These are phyloP conservation scores for Boletus barrowsii DNA, from an alignment of 768 basidiomycete genomes.

Conservation along the genomic window DNA sequence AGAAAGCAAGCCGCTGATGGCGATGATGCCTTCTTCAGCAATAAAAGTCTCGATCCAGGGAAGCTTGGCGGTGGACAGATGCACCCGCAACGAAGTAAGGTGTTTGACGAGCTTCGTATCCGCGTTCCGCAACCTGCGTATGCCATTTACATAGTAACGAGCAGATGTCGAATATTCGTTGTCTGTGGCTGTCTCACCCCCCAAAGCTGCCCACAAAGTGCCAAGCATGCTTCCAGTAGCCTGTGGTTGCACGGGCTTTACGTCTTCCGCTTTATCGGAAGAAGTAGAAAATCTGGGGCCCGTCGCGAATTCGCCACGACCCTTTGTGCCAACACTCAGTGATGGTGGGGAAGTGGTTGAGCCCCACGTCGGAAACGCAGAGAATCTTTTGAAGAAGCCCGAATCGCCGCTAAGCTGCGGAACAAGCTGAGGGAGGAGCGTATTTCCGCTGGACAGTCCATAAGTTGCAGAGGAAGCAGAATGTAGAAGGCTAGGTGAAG, in stretches of 20 bases:
- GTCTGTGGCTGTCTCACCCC: constrained; percentile 40
- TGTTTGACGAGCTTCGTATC: constrained; percentile 70
- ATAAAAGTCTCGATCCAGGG: constrained; percentile 77
- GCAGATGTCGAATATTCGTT: constrained; percentile 47
- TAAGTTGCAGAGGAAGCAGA: constrained; percentile 47
- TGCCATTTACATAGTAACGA: constrained; percentile 59
- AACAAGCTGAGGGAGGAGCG: constrained; percentile 61
- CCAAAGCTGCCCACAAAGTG: constrained; percentile 73
- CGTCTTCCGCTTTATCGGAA: constrained; percentile 28
- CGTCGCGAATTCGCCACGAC: constrained; percentile 38
- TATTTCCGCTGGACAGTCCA: constrained; percentile 54
- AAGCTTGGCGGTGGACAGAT: constrained; percentile 78
- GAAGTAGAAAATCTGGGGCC: constrained; percentile 22
- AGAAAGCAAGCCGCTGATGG: constrained; percentile 55
- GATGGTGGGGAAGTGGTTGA: constrained; percentile 35
- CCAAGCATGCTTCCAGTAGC: constrained; percentile 74
- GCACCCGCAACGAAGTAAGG: constrained; percentile 78
- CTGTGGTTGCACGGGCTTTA: constrained; percentile 54
- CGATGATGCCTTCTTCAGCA: constrained; percentile 61
- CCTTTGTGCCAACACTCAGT: constrained; percentile 23
- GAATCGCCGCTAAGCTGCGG: constrained; percentile 76
- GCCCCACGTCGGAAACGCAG: constrained; percentile 59
- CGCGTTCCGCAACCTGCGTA: constrained; percentile 51
- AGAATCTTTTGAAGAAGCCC: constrained; percentile 65
- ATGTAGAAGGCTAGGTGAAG: constrained; percentile 26